Percentiles rank a stretch among this genome's conserved stretches.
Evolutionary conservation across 2,329 filamentous ascomycete genomes (phyloP).

Genomic region (Hymenoscyphus fructigenus): DNA sequence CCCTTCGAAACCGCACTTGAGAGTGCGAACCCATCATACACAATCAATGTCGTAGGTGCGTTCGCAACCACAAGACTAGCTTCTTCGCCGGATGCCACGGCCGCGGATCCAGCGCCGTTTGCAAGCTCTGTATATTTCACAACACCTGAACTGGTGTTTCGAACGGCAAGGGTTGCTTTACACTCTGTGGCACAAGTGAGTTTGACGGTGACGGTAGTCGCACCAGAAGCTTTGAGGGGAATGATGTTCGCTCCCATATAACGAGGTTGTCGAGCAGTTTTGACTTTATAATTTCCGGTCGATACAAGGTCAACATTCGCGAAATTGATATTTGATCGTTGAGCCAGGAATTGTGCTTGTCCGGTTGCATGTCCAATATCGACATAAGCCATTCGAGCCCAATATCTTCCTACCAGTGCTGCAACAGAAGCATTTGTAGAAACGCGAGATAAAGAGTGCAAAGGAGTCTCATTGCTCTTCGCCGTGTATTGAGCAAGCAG

Average conservation of each 20-base stretch:
- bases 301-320: conserved; percentile 3
- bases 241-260: conserved; percentile 14
- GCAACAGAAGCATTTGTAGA: not conserved
- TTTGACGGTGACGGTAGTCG: not conserved
- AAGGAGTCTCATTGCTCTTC: conserved; percentile 9
- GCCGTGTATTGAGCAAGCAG: not conserved
- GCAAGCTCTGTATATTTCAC: not conserved
- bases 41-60: not conserved
- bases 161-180: conserved; percentile 4
- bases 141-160: not conserved
- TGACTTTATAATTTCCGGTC: conserved; percentile 10
- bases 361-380: conserved; percentile 8
- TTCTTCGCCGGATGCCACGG: not conserved
- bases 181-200: not conserved
- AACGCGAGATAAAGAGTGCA: conserved; percentile 2
- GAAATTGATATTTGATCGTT: not conserved
- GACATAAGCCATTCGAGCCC: conserved; percentile 11
- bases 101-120: not conserved
- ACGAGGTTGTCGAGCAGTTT: conserved; percentile 2
- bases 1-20: not conserved
- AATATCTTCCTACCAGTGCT: conserved; percentile 8
- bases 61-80: not conserved
- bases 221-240: conserved; percentile 1
- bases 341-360: not conserved
- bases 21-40: not conserved